Conservation (phyloP, 192 early-diverging fungal genomes). For the Irineochytrium annulatum region DNA sequence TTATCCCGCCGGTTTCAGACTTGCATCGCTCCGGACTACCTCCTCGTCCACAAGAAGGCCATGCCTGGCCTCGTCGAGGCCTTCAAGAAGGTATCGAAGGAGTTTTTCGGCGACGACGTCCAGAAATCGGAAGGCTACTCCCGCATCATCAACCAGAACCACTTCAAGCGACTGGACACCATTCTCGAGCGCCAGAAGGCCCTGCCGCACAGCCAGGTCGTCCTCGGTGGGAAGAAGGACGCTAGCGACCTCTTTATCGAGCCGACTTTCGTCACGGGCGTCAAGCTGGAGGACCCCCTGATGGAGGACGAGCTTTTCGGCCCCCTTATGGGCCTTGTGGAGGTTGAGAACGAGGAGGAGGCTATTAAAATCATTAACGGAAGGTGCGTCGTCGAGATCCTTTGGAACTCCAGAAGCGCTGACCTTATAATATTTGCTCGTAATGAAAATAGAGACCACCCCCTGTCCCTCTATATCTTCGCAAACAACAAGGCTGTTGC, state of each 20-base stretch:
- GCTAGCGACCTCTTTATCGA: slow-evolving; percentile 65
- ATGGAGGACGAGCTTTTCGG: slow-evolving; percentile 92
- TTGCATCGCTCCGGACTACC: slow-evolving; percentile 84
- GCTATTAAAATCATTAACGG: slow-evolving; percentile 29
- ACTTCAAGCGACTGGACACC: slow-evolving; percentile 62
- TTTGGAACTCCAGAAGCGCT: neutral
- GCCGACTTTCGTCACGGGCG: slow-evolving; percentile 78
- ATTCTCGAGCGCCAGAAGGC: slow-evolving; percentile 47
- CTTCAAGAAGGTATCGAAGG: slow-evolving; percentile 31
- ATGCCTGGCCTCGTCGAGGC: slow-evolving; percentile 56
- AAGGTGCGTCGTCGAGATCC: slow-evolving; percentile 10
- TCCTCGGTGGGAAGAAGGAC: slow-evolving; percentile 54
- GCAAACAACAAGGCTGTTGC: slow-evolving; percentile 43
- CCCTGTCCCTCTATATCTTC: slow-evolving; percentile 80
- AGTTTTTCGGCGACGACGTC: slow-evolving; percentile 36
- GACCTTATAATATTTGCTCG: neutral
- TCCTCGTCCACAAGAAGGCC: slow-evolving; percentile 61
- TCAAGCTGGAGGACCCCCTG: slow-evolving; percentile 43
- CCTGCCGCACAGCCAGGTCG: slow-evolving; percentile 29
- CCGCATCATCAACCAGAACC: slow-evolving; percentile 69
- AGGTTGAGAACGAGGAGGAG: slow-evolving; percentile 31
- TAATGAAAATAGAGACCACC: slow-evolving; percentile 62
- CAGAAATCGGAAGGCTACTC: slow-evolving; percentile 50
- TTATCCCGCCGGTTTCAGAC: slow-evolving; percentile 34
- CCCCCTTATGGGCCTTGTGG: slow-evolving; percentile 79